Base-by-base conservation (phyloP, 768 basidiomycete species). In the Kondoa malvinella region DNA sequence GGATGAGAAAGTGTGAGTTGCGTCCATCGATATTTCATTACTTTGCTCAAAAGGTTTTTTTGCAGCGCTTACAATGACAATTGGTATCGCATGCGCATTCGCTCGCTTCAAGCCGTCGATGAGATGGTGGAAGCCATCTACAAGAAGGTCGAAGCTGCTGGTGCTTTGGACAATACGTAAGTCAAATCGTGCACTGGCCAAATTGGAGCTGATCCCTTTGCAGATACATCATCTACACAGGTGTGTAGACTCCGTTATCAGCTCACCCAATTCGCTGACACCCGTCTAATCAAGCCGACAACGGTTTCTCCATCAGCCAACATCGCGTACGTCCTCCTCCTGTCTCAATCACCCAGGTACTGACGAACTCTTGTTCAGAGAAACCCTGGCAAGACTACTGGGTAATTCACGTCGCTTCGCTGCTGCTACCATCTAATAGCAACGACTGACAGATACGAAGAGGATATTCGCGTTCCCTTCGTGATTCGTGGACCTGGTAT, bases 271-370 rank as follows among this genome's bases (percentile, higher is more conserved):
- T 40, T 30, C 56, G 58, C 2, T 27, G 2, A n/a, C n/a, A n/a
- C n/a, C n/a, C n/a, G n/a, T n/a, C 27, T 3, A 33, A n/a, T 57
- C 26, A 56, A 34, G 65, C 66, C 12, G 73, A 74, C 40, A 74
- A 74, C 34, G 73, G 72, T 2, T 74, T 66, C 34, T 58, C 60
- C 2, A 12, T 67, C 25, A 59, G 66, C 3, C 14, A 2, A 4
- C 58, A 74, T 34, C 70, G 73, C 14, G 67, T 72, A n/a, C 70
- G 68, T n/a, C 70, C 73, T 0, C n/a, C n/a, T n/a, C n/a, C n/a
- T n/a, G n/a, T n/a, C n/a, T n/a, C n/a, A n/a, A n/a, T n/a, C n/a
- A n/a, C n/a, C n/a, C n/a, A n/a, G n/a, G n/a, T n/a, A n/a, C n/a
- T n/a, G n/a, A n/a, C n/a, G n/a, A n/a, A n/a, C n/a, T n/a, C n/a